phyloP scores from a whole-genome alignment of 805 yeast species.

The Middelhovenomyces tepae region DNA sequence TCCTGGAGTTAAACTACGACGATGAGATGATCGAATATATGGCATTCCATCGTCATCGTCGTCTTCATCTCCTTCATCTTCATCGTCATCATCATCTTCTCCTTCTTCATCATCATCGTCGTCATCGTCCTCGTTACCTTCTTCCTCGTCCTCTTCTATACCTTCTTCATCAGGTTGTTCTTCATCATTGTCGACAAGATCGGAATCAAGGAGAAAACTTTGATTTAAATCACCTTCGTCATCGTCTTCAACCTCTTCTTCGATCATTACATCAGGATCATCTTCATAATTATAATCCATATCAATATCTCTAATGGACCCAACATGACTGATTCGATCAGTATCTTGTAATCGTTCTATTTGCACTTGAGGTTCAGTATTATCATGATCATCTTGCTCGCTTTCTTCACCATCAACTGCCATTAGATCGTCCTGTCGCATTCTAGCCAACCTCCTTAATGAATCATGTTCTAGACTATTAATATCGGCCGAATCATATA shows the following conservation, averaged over 20 bases:
- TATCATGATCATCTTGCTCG: neutral
- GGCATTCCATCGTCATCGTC: slow-evolving; percentile 16
- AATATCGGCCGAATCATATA: too few relatives aligned
- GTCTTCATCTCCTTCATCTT: slow-evolving; percentile 17
- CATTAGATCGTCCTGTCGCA: slow-evolving; percentile 1
- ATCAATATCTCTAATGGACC: slow-evolving; percentile 12
- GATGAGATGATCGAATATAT: slow-evolving; percentile 12
- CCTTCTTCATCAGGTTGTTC: slow-evolving; percentile 23
- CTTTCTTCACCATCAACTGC: slow-evolving; percentile 1
- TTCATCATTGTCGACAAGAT: slow-evolving; percentile 13
- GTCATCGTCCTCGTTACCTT: slow-evolving; percentile 16
- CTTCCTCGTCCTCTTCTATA: slow-evolving; percentile 17
- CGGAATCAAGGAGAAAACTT: slow-evolving; percentile 11
- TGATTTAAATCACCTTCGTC: slow-evolving; percentile 11
- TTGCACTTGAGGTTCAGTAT: too few relatives aligned
- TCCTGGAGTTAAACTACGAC: slow-evolving; percentile 15
- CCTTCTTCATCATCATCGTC: slow-evolving; percentile 25
- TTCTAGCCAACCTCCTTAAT: too few relatives aligned
- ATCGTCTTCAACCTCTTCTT: slow-evolving; percentile 15
- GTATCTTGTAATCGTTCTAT: too few relatives aligned
- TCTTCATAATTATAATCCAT: slow-evolving; percentile 12
- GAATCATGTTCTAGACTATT: too few relatives aligned
- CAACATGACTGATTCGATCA: too few relatives aligned
- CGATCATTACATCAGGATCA: slow-evolving; percentile 12
- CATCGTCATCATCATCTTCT: slow-evolving; percentile 17